Conservation (phyloP, 192 early-diverging fungal genomes). For the Piromyces finnis region DNA sequence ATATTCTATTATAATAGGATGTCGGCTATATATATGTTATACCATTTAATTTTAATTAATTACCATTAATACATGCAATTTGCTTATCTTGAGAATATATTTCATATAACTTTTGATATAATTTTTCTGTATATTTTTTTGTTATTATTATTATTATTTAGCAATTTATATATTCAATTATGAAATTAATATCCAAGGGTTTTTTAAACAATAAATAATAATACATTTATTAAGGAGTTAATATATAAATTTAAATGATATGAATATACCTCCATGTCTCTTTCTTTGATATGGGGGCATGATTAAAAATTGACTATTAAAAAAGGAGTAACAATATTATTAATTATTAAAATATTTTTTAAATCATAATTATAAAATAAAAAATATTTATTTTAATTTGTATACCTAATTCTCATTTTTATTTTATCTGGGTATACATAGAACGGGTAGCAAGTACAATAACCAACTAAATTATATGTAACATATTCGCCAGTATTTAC, state of each 20-base stretch:
- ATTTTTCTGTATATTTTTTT: conserved; percentile 10
- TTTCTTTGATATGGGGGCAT: conserved; percentile 70
- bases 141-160: too few species aligned
- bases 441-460: conserved; percentile 68
- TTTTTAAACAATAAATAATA: too few species aligned
- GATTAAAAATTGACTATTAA: conserved; percentile 75
- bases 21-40: too few species aligned
- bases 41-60: background rate
- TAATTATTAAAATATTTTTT: too few species aligned
- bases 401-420: conserved; percentile 69
- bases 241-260: background rate
- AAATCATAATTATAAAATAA: background rate
- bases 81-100: conserved; percentile 18
- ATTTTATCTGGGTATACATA: conserved; percentile 60
- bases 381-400: background rate
- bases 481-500: conserved; percentile 15
- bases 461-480: conserved; percentile 63
- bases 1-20: too few species aligned
- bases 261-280: conserved; percentile 54
- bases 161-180: too few species aligned
- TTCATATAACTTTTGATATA: conserved; percentile 46
- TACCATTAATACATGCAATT: conserved; percentile 41
- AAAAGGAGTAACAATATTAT: too few species aligned
- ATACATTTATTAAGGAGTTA: too few species aligned
- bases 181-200: too few species aligned